phyloP scores from a whole-genome alignment of 2,329 filamentous ascomycete genomes.

The Leptographium lundbergii region DNA sequence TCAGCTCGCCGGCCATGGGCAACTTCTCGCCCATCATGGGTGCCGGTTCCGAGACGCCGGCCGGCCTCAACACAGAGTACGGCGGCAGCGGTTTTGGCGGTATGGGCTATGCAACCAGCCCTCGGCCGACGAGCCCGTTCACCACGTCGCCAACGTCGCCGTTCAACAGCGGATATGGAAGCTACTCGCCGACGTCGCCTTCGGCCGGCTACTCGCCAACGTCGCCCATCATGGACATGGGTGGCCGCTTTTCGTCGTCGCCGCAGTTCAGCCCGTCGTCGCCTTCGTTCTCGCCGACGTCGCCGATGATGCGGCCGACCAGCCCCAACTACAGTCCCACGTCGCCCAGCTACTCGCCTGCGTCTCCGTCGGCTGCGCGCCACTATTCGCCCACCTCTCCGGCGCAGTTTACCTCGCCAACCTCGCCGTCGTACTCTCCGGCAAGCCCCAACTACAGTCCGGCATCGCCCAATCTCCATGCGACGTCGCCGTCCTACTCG shows the following conservation, averaged over 20 bases:
- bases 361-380: constrained; percentile 42
- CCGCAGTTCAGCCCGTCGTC: constrained; percentile 52
- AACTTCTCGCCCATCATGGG: constrained; percentile 69
- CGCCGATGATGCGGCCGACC: constrained; percentile 42
- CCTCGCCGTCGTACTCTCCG: constrained; percentile 60
- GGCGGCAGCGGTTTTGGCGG: constrained; percentile 33
- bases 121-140: constrained; percentile 64
- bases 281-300: constrained; percentile 51
- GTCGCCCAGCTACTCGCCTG: constrained; percentile 52
- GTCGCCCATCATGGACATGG: constrained; percentile 50
- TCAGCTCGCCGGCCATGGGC: constrained; percentile 49
- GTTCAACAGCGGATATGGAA: constrained; percentile 41
- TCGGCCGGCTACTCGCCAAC: constrained; percentile 65
- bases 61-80: constrained; percentile 53
- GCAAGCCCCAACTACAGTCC: constrained; percentile 61
- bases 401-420: constrained; percentile 57
- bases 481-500: constrained; percentile 49
- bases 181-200: constrained; percentile 68
- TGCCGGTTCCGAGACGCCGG: constrained; percentile 57
- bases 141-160: constrained; percentile 56
- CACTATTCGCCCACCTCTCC: constrained; percentile 63
- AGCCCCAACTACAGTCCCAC: constrained; percentile 53
- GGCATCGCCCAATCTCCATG: constrained; percentile 45
- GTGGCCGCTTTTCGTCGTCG: constrained; percentile 37
- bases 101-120: constrained; percentile 45